Base-by-base conservation (phyloP, 352 stramenopile species). In the Globisporangium spiculum region DNA sequence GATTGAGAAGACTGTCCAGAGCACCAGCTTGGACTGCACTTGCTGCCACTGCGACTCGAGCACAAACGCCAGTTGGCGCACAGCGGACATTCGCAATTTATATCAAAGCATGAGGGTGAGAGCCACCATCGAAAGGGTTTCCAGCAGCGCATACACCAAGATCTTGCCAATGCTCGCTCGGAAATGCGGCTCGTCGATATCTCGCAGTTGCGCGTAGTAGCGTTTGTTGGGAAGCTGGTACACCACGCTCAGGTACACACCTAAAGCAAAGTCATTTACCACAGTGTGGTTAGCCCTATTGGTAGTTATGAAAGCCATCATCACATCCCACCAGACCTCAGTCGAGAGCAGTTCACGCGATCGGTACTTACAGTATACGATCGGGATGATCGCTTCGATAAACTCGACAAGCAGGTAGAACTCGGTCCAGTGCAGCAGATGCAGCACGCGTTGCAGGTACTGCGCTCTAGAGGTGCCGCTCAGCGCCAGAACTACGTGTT, bases 11-110 rank as follows among this genome's bases (percentile, higher is more conserved):
- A n/a, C 30, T 14, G 16, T 44, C 61, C 61, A 66, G n/a, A 60
- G 14, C n/a, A 67, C 27, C 26, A 60, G 48, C 61, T 67, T 67
- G 8, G 48, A 32, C 30, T 67, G 48, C 34, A 67, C 48, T 20
- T 60, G 24, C 22, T 60, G 48, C 48, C 61, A 60, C 20, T 67
- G n/a, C 6, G 61, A 36, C 48, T 67, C 61, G 46, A 67, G 48
- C 46, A 67, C 61, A 24, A 52, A 55, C 60, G 64, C 22, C 4
- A 41, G 22, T 36, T 60, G 32, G 32, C 9, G 32, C 7, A 38
- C 32, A 36, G 32, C 32, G 4, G 32, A 36, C 32, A 36, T 36
- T 36, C 32, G 32, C 32, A 66, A 12, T 30, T 24, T 34, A 10
- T 16, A 26, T 12, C 32, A 16, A 12, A 66, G 30, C 46, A 66